Evolutionary conservation across 2,329 filamentous ascomycete genomes (phyloP), one percentile per base, ranked within the genome.

Genomic region (Curvularia hawaiiensis): DNA sequence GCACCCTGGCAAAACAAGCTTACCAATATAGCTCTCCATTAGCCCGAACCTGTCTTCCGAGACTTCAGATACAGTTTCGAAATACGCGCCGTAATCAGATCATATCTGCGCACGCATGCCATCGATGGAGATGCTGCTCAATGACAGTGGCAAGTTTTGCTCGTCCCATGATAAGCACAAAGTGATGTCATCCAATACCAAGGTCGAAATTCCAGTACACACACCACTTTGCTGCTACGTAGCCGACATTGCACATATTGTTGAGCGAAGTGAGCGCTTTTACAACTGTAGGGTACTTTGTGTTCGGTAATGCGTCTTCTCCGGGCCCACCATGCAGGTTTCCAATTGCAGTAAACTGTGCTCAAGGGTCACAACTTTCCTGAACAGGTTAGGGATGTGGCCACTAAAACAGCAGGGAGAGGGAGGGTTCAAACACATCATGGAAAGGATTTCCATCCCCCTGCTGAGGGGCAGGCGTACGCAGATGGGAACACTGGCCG

Each of bases 171-270:
- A 76, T 16, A 75, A 77, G 56, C 82, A 83, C 4, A 71, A 73
- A 50, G 75, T 74, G 45, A 84, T 77, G 58, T 84, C 81, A 57
- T 70, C 54, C 22, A 68, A 59, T 50, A 63, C 65, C 41, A 52
- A 59, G 49, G 59, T 62, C 44, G 70, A 24, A 45, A 59, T 59
- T 51, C 67, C 68, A 30, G 38, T 70, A 22, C 72, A 74, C 67
- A 22, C 72, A 74, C 67, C 83, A 85, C 38, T 79, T 82, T 54
- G 79, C 80, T 45, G 81, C 72, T 67, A 84, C 81, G 66, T 82
- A 83, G 11, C 78, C 80, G 53, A 85, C 69, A 47, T 82, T 77
- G 33, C 78, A 75, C 51, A 81, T 79, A 70, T 47, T 85, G 58
- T 78, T 67, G 61, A 78, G 72, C 20, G 70, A 66, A 52, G 76